Evolutionary conservation across 306 rosid species (phyloP).

Genomic region (Fragaria iinumae): DNA sequence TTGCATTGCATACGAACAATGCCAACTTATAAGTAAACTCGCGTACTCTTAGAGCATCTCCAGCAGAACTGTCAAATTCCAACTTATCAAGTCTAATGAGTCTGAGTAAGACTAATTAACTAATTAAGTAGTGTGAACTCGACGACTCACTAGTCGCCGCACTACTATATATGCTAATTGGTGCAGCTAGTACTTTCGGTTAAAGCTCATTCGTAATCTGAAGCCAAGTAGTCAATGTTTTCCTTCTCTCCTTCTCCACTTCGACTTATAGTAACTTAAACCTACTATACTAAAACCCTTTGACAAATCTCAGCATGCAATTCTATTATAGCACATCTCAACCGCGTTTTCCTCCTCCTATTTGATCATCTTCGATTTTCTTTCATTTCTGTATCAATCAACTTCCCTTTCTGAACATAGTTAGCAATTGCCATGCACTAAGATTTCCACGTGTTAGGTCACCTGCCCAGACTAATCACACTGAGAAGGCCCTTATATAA

Average conservation of each 20-base stretch:
- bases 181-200: neutral
- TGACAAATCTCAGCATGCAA: neutral
- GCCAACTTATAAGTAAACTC: neutral
- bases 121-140: neutral
- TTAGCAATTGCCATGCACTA: slow-evolving; percentile 26
- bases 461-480: slow-evolving; percentile 41
- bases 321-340: neutral
- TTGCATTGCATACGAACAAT: neutral
- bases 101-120: neutral
- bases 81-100: too few species aligned
- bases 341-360: neutral
- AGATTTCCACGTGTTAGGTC: slow-evolving; percentile 54
- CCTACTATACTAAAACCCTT: neutral
- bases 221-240: neutral
- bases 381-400: neutral
- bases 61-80: too few species aligned
- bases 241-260: neutral
- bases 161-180: neutral
- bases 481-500: slow-evolving; percentile 41
- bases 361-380: neutral
- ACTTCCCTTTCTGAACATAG: neutral
- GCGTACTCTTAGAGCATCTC: too few species aligned
- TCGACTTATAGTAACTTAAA: neutral
- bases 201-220: neutral
- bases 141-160: neutral